Percentiles rank a stretch among this genome's conserved stretches.
These are phyloP conservation scores for Leptographium galeiforme DNA, from an alignment of 2,329 filamentous ascomycete genomes.

Conservation along the genomic window DNA sequence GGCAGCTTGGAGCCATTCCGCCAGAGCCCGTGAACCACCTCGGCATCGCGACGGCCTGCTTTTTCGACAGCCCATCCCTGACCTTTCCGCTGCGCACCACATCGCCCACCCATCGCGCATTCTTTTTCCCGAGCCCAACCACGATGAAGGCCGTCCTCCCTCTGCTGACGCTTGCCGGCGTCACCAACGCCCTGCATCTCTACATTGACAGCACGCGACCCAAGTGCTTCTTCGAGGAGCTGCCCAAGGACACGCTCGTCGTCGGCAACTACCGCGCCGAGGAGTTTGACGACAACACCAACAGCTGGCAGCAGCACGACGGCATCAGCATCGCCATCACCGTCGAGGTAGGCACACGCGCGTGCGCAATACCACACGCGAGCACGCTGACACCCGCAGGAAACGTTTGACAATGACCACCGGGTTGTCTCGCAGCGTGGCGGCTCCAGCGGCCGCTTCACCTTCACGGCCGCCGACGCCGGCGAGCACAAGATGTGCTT, in stretches of 20 bases:
- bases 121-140: not conserved
- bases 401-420: conserved; percentile 96
- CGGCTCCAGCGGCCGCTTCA: conserved; percentile 66
- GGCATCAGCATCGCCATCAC: conserved; percentile 78
- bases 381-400: conserved; percentile 27
- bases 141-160: conserved; percentile 49
- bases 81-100: not conserved
- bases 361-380: not conserved
- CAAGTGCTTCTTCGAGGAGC: conserved; percentile 97
- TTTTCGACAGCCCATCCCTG: not conserved
- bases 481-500: conserved; percentile 96
- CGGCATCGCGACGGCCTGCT: not conserved
- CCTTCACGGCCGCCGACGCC: conserved; percentile 87
- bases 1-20: conserved; percentile 3
- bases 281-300: conserved; percentile 61
- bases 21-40: not conserved
- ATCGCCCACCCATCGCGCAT: not conserved
- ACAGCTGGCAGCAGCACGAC: conserved; percentile 57
- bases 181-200: conserved; percentile 81
- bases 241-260: conserved; percentile 93
- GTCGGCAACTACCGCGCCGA: conserved; percentile 84
- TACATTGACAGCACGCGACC: conserved; percentile 75
- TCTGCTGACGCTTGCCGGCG: conserved; percentile 49
- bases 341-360: conserved; percentile 51
- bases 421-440: conserved; percentile 84